Base-by-base conservation (phyloP, 192 early-diverging fungal genomes). In the Glomus cerebriforme region DNA sequence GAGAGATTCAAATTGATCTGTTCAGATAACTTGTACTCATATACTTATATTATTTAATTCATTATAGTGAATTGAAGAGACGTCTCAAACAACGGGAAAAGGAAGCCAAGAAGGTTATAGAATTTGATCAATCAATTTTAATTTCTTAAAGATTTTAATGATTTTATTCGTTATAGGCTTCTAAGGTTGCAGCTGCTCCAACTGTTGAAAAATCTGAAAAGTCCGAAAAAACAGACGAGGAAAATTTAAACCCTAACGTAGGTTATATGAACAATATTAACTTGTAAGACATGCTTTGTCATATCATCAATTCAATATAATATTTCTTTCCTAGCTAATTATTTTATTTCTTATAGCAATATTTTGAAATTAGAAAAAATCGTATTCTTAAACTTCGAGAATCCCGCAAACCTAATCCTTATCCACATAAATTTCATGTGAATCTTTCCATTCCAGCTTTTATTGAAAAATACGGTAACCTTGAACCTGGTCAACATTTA, bases 401-500 rank as follows among this genome's bases (percentile, higher is more conserved):
- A 81, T 90, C 89, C 73, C 85, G 93, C 78, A 87, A 92, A 49
- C 95, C 96, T 79, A 93, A 94, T 81, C 97, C 98, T 66, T 99
- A 99, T 83, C 98, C 98, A 68, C 93, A 99, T 92, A 99, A 99
- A 91, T 99, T 97, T 92, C 85, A 96, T 62, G 96, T 98, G 31
- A 86, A 88, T 63, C 89, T 95, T 79, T 94, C 93, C 15, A 71
- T 99, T 76, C 88, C 93, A 54, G 92, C 88, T 26, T 99, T 95
- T 78, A 96, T 97, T 77, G 89, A 91, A 80, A 95, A 95, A 90
- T 99, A 89, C 82, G 83, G 69, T 68, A 70, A 73, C 32, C 81
- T 98, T 70, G 85, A 93, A 83, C 82, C 87, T 70, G 94, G 92
- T 35, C 92, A 96, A 76, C 85, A 87, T 24, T 79, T 87, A 24